phyloP scores from a whole-genome alignment of 768 basidiomycete genomes.

The Leccinum disarticulatum region DNA sequence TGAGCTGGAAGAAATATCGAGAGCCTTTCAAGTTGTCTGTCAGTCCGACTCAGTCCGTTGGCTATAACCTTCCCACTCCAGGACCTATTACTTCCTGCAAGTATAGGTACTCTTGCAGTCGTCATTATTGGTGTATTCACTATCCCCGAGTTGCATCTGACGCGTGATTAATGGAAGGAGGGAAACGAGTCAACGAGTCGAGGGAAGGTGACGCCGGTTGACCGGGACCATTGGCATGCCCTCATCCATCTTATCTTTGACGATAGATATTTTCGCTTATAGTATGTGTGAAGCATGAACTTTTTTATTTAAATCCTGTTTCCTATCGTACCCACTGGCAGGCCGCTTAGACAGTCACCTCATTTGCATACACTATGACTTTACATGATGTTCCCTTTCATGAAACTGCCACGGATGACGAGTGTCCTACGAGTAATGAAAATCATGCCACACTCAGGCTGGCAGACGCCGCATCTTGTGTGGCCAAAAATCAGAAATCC shows the following conservation, averaged over 20 bases:
- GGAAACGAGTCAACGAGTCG: not conserved
- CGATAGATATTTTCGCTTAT: slow-evolving; percentile 13
- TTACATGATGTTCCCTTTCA: slow-evolving; percentile 12
- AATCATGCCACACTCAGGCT: too few species aligned
- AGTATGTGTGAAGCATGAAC: slow-evolving; percentile 8
- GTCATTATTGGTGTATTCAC: slow-evolving; percentile 91
- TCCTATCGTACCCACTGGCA: slow-evolving; percentile 18
- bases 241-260: slow-evolving; percentile 7
- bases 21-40: slow-evolving; percentile 61
- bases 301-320: not conserved
- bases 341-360: slow-evolving; percentile 5
- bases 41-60: slow-evolving; percentile 21
- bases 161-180: slow-evolving; percentile 32
- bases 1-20: slow-evolving; percentile 47
- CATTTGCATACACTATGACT: slow-evolving; percentile 19
- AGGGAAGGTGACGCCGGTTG: not conserved
- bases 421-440: too few species aligned
- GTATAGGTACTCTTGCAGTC: slow-evolving; percentile 89
- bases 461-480: too few species aligned
- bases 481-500: too few species aligned
- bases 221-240: not conserved
- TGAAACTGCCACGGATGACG: too few species aligned
- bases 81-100: slow-evolving; percentile 90
- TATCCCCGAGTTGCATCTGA: slow-evolving; percentile 59
- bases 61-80: slow-evolving; percentile 26